Evolutionary conservation across 2,329 filamentous ascomycete genomes (phyloP).

Genomic region (Fusarium decemcellulare): DNA sequence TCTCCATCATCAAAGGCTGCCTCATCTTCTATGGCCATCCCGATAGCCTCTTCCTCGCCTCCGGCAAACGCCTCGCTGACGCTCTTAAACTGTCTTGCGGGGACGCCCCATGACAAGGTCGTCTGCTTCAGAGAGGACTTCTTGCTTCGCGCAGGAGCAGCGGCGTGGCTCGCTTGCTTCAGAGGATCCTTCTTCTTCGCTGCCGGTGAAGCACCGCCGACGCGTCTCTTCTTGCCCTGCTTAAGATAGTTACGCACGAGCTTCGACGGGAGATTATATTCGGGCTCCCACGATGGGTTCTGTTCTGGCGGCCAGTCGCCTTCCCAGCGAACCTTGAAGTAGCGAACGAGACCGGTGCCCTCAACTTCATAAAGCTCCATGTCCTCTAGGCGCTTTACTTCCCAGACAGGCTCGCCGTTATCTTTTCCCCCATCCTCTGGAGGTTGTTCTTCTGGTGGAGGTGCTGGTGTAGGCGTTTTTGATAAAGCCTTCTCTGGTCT

Average conservation of each 20-base stretch:
- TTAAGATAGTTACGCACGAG: conserved; percentile 60
- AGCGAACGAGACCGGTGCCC: conserved; percentile 54
- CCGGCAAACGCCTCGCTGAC: conserved; percentile 50
- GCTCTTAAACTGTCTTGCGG: conserved; percentile 43
- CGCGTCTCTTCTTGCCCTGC: conserved; percentile 36
- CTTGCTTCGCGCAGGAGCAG: conserved; percentile 22
- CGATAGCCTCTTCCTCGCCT: conserved; percentile 21
- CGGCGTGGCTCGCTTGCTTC: conserved; percentile 26
- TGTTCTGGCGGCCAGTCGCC: conserved; percentile 69
- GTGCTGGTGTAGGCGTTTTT: not conserved
- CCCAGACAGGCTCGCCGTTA: conserved; percentile 52
- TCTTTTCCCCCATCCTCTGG: not conserved
- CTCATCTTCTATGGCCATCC: not conserved
- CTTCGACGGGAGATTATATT: conserved; percentile 61
- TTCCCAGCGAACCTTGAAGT: conserved; percentile 69
- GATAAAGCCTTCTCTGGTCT: conserved; percentile 11
- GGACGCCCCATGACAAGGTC: conserved; percentile 40
- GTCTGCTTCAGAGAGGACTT: conserved; percentile 42
- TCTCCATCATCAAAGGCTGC: conserved; percentile 7
- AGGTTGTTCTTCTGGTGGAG: not conserved
- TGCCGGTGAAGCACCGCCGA: not conserved
- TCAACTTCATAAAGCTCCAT: conserved; percentile 56
- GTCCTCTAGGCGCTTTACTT: conserved; percentile 62
- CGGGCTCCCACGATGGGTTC: conserved; percentile 72
- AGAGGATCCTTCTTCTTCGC: conserved; percentile 21